Conservation (phyloP, 2,329 filamentous ascomycete genomes). For the Fusarium annulatum region DNA sequence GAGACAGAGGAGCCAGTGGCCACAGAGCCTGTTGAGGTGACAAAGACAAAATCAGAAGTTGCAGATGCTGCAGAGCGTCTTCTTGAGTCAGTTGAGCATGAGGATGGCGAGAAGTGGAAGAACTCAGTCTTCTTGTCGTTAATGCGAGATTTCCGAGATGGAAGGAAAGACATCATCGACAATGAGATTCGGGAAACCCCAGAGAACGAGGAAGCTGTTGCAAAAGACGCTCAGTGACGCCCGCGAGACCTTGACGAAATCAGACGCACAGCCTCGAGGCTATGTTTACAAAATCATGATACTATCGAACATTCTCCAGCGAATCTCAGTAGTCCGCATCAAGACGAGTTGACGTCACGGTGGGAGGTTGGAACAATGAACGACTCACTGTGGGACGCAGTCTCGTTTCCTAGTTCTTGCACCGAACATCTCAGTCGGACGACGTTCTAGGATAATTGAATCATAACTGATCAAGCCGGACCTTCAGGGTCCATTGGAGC, state of each 20-base stretch:
- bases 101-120: slow-evolving; percentile 59
- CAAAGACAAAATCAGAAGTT: slow-evolving; percentile 51
- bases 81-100: slow-evolving; percentile 57
- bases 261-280: background rate
- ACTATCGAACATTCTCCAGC: background rate
- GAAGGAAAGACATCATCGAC: slow-evolving; percentile 57
- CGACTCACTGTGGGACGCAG: background rate
- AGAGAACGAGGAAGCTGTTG: slow-evolving; percentile 14
- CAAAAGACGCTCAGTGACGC: slow-evolving; percentile 33
- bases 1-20: slow-evolving; percentile 25
- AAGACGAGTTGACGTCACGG: slow-evolving; percentile 32
- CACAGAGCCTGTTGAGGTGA: slow-evolving; percentile 23
- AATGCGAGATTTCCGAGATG: slow-evolving; percentile 59
- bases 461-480: background rate
- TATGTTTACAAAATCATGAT: background rate
- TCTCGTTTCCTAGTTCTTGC: slow-evolving; percentile 32
- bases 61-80: slow-evolving; percentile 57
- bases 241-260: background rate
- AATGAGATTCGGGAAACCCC: slow-evolving; percentile 53
- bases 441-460: slow-evolving; percentile 28
- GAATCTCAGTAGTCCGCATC: slow-evolving; percentile 13
- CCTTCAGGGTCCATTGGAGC: background rate
- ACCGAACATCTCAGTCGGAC: slow-evolving; percentile 40
- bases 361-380: slow-evolving; percentile 18
- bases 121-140: slow-evolving; percentile 58